Evolutionary conservation across 208 protist species (phyloP).

Genomic region (Leishmania gerbilli): DNA sequence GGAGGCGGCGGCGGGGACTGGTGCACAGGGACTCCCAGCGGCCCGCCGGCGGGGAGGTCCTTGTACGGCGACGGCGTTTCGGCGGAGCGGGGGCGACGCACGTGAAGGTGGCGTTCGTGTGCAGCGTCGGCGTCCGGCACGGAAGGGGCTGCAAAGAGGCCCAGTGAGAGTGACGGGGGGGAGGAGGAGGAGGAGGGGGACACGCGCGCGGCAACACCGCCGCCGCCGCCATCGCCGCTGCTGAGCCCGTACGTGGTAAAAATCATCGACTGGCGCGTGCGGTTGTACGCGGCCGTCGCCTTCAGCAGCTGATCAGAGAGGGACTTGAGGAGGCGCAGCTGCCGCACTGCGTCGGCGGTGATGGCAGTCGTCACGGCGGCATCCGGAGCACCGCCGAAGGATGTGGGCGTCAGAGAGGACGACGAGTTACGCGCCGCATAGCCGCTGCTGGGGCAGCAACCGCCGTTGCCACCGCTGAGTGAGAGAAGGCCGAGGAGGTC

Average conservation of each 20-base stretch:
- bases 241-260: neutral
- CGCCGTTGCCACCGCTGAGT: neutral
- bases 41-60: neutral
- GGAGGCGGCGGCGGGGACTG: neutral
- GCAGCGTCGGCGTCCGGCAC: neutral
- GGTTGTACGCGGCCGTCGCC: conserved; percentile 31
- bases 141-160: neutral
- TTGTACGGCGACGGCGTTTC: neutral
- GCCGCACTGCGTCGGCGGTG: conserved; percentile 23
- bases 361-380: conserved; percentile 10
- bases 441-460: neutral
- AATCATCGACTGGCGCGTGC: conserved; percentile 13
- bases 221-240: neutral
- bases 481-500: conserved; percentile 33
- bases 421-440: neutral
- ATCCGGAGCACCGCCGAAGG: neutral
- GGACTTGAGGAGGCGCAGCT: conserved; percentile 27
- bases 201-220: neutral
- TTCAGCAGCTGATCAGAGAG: conserved; percentile 26
- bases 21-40: neutral
- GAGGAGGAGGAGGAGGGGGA: conserved; percentile 8
- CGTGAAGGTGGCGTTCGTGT: neutral
- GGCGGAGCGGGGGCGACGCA: neutral
- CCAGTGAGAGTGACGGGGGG: conserved; percentile 14
- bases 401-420: neutral